Evolutionary conservation across 306 rosid genomes (phyloP), one percentile per base, ranked within the genome.

Genomic region (Sphenostylis stenocarpa): DNA sequence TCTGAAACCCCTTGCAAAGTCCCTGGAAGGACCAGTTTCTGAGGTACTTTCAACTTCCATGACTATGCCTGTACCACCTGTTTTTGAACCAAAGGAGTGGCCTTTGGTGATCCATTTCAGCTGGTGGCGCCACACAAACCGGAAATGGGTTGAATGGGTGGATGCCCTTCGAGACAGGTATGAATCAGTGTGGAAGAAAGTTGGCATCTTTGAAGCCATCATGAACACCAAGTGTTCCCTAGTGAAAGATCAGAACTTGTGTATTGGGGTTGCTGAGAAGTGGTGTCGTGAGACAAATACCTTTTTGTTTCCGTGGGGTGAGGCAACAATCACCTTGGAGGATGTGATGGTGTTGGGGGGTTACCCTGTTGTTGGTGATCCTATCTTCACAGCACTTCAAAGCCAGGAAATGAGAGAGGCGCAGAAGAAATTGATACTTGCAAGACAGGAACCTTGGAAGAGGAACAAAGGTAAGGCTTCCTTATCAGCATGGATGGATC

Each of bases 291-390:
- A 75, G 56, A 86, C 88, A 4, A 90, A 86, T 1, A 84, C 85
- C 0, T 84, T 86, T 12, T 28, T 85, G 19, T 90, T 87, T 55
- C 80, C 88, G 0, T 87, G 91, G 90, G 90, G 72, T 34, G 91
- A 56, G 62, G 62, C 86, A 11, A 84, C 91, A 0, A 78, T 90
- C 67, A 86, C 91, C 0, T 69, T 90, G 80, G 92, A 90, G 77
- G 95, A 90, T 79, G 65, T 86, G 2, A 73, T 83, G 83, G 64
- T 88, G 49, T 82, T 85, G 44, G 90, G 88, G 4, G 89, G 91
- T 39, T 87, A 75, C 52, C 70, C 90, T 70, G 29, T 85, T 17
- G 14, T 77, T 51, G 93, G 90, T 57, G 73, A 45, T 11, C 69
- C 81, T 52, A 67, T 81, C 75, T 77, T 48, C 5, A 63, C n/a